Percentiles rank a stretch among this genome's conserved stretches.
phyloP scores from a whole-genome alignment of 2,329 filamentous ascomycete species.

The Colletotrichum sojae region DNA sequence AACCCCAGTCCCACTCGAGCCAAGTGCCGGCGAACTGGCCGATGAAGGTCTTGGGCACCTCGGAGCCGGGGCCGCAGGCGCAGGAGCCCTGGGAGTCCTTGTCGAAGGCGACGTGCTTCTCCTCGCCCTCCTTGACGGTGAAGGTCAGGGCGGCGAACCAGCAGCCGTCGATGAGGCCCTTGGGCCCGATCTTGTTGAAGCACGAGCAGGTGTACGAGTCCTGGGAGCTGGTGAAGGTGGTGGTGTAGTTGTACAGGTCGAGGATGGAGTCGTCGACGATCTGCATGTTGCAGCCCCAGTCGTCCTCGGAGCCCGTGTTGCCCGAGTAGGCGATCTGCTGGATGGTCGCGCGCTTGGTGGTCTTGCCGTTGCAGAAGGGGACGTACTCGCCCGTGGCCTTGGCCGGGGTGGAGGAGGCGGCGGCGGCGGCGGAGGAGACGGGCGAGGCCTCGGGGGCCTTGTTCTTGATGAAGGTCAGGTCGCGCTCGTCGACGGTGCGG shows the following conservation, averaged over 20 bases:
- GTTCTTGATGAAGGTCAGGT: slow-evolving; percentile 33
- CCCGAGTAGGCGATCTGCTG: slow-evolving; percentile 63
- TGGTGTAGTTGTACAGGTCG: slow-evolving; percentile 60
- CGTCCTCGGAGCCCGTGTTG: slow-evolving; percentile 58
- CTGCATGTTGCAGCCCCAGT: slow-evolving; percentile 69
- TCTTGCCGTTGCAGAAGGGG: slow-evolving; percentile 53
- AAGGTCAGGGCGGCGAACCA: slow-evolving; percentile 61
- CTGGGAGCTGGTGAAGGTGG: slow-evolving; percentile 57
- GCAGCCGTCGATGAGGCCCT: slow-evolving; percentile 62
- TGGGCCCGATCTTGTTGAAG: slow-evolving; percentile 68
- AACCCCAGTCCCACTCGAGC: slow-evolving; percentile 66
- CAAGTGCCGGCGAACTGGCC: slow-evolving; percentile 63
- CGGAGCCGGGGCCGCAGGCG: slow-evolving; percentile 54
- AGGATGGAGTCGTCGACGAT: slow-evolving; percentile 53
- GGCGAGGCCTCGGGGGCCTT: slow-evolving; percentile 4
- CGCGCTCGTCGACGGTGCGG: slow-evolving; percentile 12
- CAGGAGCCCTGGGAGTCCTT: slow-evolving; percentile 64
- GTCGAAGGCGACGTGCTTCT: slow-evolving; percentile 61
- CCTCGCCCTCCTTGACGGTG: slow-evolving; percentile 52
- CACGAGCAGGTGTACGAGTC: slow-evolving; percentile 56
- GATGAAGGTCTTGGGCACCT: slow-evolving; percentile 51
- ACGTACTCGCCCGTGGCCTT: slow-evolving; percentile 45
- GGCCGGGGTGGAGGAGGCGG: slow-evolving; percentile 53
- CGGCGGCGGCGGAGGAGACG: slow-evolving; percentile 34
- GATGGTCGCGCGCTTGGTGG: slow-evolving; percentile 61